Evolutionary conservation across 163 green algal genomes (phyloP).

Genomic region (Prototheca wickerhamii): DNA sequence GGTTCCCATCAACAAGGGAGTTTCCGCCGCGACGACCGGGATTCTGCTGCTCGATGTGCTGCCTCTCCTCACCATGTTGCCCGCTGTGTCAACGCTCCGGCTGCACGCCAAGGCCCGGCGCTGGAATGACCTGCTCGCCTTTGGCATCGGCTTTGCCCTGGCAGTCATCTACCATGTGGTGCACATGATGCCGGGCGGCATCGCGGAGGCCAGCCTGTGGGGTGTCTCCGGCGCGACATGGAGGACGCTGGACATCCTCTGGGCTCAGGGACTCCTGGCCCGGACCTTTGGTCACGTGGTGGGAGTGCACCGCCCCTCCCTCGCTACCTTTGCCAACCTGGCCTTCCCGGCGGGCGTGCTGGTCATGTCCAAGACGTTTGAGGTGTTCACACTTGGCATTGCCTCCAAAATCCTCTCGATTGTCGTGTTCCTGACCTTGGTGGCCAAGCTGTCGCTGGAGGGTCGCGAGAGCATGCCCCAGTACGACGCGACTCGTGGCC

Average conservation of each 20-base stretch:
- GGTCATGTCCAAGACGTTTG: constrained; percentile 6
- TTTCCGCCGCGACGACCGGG: constrained; percentile 27
- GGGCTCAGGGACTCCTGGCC: constrained; percentile 29
- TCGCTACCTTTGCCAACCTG: constrained; percentile 18
- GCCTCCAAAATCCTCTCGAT: constrained; percentile 8
- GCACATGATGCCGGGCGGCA: constrained; percentile 20
- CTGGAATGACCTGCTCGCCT: constrained; percentile 12
- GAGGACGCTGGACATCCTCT: constrained; percentile 37
- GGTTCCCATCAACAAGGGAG: constrained; percentile 19
- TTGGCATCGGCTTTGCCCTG: constrained; percentile 24
- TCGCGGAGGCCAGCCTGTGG: constrained; percentile 11
- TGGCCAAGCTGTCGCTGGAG: constrained; percentile 27
- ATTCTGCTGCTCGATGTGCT: constrained; percentile 16
- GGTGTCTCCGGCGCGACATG: constrained; percentile 27
- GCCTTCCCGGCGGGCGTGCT: constrained; percentile 23
- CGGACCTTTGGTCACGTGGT: constrained; percentile 31
- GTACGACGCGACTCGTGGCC: constrained; percentile 7
- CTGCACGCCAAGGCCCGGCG: constrained; percentile 17
- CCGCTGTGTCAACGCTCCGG: constrained; percentile 17
- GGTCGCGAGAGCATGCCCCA: constrained; percentile 22
- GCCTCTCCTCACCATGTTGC: constrained; percentile 26
- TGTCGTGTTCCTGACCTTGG: constrained; percentile 13
- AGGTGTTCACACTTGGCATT: constrained; percentile 16
- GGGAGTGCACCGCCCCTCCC: constrained; percentile 3
- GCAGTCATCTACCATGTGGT: constrained; percentile 26